phyloP scores from a whole-genome alignment of 2,329 filamentous ascomycete species.

The Cadophora malorum region DNA sequence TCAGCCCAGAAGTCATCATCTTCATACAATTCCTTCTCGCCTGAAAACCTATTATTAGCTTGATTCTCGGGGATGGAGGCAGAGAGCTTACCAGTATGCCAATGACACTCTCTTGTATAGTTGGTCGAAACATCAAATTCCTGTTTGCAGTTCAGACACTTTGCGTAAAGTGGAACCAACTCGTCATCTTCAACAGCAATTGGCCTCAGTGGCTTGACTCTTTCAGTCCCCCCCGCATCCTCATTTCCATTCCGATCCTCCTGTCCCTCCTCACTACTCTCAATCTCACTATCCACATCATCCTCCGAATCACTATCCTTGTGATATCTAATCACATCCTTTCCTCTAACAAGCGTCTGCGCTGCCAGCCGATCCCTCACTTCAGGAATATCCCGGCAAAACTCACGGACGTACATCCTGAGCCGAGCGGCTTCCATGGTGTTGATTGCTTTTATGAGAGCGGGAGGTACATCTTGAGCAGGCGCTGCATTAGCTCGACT shows the following conservation, averaged over 20 bases:
- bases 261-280: conserved; percentile 1
- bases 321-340: conserved; percentile 12
- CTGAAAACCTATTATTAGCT: background rate
- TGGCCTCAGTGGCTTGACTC: background rate
- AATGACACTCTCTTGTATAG: conserved; percentile 19
- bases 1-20: conserved; percentile 29
- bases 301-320: conserved; percentile 8
- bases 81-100: conserved; percentile 23
- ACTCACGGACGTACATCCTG: background rate
- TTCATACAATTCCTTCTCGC: conserved; percentile 19
- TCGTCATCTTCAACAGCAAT: conserved; percentile 23
- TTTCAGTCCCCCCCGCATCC: background rate
- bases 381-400: background rate
- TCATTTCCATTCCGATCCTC: background rate
- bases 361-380: background rate
- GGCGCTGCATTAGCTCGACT: background rate
- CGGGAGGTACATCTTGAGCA: background rate
- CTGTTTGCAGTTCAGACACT: conserved; percentile 27
- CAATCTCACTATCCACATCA: conserved; percentile 10
- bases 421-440: background rate
- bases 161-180: conserved; percentile 16
- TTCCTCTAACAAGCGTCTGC: conserved; percentile 11
- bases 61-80: background rate
- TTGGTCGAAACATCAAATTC: conserved; percentile 27
- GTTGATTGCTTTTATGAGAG: conserved; percentile 3